Conservation (phyloP, 2,329 filamentous ascomycete species). For the Emmonsiellopsis sp. region DNA sequence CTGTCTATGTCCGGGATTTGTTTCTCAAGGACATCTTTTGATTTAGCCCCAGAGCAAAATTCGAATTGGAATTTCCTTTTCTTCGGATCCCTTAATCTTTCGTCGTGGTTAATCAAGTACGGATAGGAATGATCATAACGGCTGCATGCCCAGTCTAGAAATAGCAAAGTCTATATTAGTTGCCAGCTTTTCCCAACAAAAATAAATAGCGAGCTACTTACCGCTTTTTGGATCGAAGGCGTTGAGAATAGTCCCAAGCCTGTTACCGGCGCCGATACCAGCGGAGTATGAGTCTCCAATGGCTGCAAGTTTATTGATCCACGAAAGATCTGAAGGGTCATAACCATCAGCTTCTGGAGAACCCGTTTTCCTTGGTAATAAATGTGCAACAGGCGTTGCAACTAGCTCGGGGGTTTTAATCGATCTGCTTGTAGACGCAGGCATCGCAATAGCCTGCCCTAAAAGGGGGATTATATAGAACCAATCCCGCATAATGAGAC, state of each 20-base stretch:
- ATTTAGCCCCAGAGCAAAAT: neutral
- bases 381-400: neutral
- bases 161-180: too few relatives aligned
- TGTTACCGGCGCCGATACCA: constrained; percentile 8
- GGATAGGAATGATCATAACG: too few relatives aligned
- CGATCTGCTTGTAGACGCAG: neutral
- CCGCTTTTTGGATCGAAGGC: too few relatives aligned
- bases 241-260: neutral
- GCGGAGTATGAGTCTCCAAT: constrained; percentile 11
- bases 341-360: neutral
- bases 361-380: neutral
- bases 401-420: neutral
- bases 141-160: too few relatives aligned
- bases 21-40: neutral
- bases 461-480: neutral
- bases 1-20: neutral
- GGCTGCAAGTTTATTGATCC: constrained; percentile 8
- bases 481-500: neutral
- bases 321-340: constrained; percentile 6
- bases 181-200: too few relatives aligned
- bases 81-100: neutral
- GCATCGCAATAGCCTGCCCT: neutral
- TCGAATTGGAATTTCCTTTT: neutral
- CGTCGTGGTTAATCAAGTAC: neutral
- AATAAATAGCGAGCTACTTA: too few relatives aligned